Evolutionary conservation across 805 yeast genomes (phyloP), one percentile per base, ranked within the genome.

Genomic region (Torulaspora maleeae): DNA sequence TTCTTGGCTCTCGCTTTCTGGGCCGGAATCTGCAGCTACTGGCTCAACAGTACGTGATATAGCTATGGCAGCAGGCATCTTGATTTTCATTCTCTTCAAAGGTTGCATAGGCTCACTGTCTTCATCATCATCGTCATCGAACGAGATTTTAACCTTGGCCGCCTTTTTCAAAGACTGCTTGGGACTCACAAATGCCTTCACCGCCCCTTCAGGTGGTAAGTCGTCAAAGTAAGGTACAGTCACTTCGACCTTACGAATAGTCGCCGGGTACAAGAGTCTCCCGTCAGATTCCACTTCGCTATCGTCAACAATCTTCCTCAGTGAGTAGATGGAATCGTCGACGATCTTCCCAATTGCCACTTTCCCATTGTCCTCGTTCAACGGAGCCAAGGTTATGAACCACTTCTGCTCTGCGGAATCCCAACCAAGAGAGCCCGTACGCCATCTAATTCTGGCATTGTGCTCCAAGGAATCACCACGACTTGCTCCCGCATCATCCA

Each of bases 391-490:
- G 15, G 79, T 71, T 55, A 79, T 71, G 52, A 78, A 73, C 55
- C 53, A 48, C 53, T 60, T 43, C 60, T 60, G 4, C 45, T 52
- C n/a, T 57, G 66, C 17, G 59, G 50, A 69, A 10, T 76, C 76
- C 51, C 74, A 69, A 0, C 80, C 86, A 1, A 83, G 49, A 7
- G 77, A 57, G 0, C 88, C 89, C 40, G 83, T 68, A 33, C 70
- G 67, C 30, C 75, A 78, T 41, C 71, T 63, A 35, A 83, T 60
- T 27, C 88, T 62, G 1, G 76, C 59, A 57, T 80, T 77, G 47
- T 64, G 67, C 57, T 82, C 89, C 6, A 24, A 8, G n/a, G 42
- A 19, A 19, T 46, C 66, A n/a, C 33, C 54, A 52, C 38, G 66
- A 62, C 2, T 48, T 41, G 4, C 51, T 56, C 20, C 53, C 4